phyloP scores from a whole-genome alignment of 2,329 filamentous ascomycete genomes.

The Hypoxylon sp. region DNA sequence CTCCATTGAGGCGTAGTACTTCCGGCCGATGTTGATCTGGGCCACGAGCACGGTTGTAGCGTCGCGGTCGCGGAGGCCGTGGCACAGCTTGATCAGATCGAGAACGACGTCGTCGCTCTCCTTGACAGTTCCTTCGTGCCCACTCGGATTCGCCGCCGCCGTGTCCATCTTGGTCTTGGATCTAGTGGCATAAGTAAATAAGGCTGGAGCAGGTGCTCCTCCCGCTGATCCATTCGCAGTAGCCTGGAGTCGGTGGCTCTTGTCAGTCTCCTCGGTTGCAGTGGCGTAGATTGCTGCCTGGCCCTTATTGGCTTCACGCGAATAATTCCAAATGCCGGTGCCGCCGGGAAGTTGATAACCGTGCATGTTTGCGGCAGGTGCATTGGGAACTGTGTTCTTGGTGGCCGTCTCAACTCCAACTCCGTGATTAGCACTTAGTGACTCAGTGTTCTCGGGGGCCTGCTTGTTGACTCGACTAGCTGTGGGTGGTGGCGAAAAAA shows the following conservation, averaged over 20 bases:
- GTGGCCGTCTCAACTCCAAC: not conserved
- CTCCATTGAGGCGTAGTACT: not conserved
- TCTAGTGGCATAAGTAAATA: not conserved
- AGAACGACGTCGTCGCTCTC: not conserved
- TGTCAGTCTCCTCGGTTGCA: not conserved
- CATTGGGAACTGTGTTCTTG: not conserved
- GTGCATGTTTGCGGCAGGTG: not conserved
- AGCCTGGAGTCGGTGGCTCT: not conserved
- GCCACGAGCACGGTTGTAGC: not conserved
- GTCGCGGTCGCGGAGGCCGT: not conserved
- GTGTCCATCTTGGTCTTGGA: not conserved
- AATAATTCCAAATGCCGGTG: not conserved
- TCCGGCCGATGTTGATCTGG: slow-evolving; percentile 1
- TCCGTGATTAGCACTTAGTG: not conserved
- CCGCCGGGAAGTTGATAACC: not conserved
- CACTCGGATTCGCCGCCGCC: not conserved
- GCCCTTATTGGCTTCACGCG: not conserved
- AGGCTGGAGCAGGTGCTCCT: not conserved
- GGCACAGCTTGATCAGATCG: not conserved
- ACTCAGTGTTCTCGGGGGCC: not conserved
- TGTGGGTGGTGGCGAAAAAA: not conserved
- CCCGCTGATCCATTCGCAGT: not conserved
- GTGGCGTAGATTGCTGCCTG: not conserved
- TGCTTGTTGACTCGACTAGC: not conserved
- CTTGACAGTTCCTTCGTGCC: not conserved